Percentiles rank a stretch among this genome's conserved stretches.
These are phyloP conservation scores for Rosa rugosa DNA, from an alignment of 306 rosid genomes.

Conservation along the genomic window DNA sequence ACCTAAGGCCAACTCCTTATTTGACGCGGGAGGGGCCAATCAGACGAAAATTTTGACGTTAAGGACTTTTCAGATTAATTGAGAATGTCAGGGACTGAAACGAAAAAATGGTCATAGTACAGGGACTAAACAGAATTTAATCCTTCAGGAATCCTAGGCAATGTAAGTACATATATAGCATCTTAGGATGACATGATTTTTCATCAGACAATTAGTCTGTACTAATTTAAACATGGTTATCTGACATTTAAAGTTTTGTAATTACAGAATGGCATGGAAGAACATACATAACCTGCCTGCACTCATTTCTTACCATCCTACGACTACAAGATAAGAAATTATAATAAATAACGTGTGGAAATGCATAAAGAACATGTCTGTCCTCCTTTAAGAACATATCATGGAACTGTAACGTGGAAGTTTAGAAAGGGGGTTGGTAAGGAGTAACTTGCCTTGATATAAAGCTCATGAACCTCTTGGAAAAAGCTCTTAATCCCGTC, in stretches of 20 bases:
- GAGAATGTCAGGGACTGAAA: too few relatives aligned
- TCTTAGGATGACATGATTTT: not conserved
- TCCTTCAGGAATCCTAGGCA: not conserved
- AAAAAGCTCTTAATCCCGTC: constrained; percentile 99
- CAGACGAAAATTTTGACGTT: too few relatives aligned
- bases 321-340: not conserved
- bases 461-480: constrained; percentile 97
- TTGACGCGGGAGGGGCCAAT: too few relatives aligned
- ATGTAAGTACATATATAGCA: not conserved
- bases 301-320: constrained; percentile 8
- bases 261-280: constrained; percentile 4
- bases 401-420: not conserved
- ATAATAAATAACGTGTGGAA: not conserved
- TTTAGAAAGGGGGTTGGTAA: constrained; percentile 5
- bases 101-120: too few relatives aligned
- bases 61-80: too few relatives aligned
- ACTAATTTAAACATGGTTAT: not conserved
- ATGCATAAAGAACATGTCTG: not conserved
- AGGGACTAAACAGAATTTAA: too few relatives aligned
- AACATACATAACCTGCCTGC: not conserved
- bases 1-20: too few relatives aligned
- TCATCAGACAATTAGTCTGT: not conserved
- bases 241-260: not conserved
- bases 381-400: not conserved
- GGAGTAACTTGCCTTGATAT: constrained; percentile 63